These are phyloP conservation scores for Nakazawaea sp. DNA, from an alignment of 805 yeast species.

Conservation along the genomic window DNA sequence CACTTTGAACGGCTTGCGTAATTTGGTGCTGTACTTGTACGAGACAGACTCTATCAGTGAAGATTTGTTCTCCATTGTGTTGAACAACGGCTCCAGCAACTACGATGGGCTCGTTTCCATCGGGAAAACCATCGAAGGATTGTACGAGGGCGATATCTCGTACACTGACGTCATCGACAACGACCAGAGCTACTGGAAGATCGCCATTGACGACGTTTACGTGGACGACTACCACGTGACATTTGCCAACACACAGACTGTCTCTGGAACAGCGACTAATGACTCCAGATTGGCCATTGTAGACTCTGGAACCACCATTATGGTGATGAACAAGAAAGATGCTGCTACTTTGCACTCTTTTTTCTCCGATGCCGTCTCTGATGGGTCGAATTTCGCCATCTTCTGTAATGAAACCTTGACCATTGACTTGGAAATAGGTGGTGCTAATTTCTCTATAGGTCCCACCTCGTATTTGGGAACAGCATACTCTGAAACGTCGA, in stretches of 20 bases:
- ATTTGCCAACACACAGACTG: slow-evolving; percentile 22
- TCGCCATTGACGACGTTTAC: slow-evolving; percentile 30
- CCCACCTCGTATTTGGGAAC: slow-evolving; percentile 43
- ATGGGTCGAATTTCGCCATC: slow-evolving; percentile 58
- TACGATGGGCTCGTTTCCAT: slow-evolving; percentile 37
- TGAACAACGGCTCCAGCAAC: slow-evolving; percentile 26
- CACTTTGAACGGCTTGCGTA: slow-evolving; percentile 24
- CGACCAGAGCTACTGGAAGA: slow-evolving; percentile 43
- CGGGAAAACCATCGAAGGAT: slow-evolving; percentile 30
- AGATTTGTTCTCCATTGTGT: slow-evolving; percentile 36
- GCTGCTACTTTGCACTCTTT: slow-evolving; percentile 47
- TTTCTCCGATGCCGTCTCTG: slow-evolving; percentile 42
- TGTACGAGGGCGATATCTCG: slow-evolving; percentile 33
- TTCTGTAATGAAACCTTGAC: slow-evolving; percentile 41
- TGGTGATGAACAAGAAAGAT: slow-evolving; percentile 48
- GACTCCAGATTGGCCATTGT: slow-evolving; percentile 38
- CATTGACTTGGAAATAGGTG: slow-evolving; percentile 35
- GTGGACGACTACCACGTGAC: slow-evolving; percentile 26
- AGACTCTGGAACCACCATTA: slow-evolving; percentile 64
- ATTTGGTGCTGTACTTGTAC: slow-evolving; percentile 34
- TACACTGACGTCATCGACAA: slow-evolving; percentile 30
- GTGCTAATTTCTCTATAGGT: slow-evolving; percentile 35
- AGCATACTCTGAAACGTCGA: slow-evolving; percentile 29
- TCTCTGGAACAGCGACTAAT: slow-evolving; percentile 14
- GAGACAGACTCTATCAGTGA: slow-evolving; percentile 25